Percentiles rank a stretch among this genome's conserved stretches.
These are phyloP conservation scores for Yamagishiella unicocca DNA, from an alignment of 139 green algal species.

Conservation along the genomic window DNA sequence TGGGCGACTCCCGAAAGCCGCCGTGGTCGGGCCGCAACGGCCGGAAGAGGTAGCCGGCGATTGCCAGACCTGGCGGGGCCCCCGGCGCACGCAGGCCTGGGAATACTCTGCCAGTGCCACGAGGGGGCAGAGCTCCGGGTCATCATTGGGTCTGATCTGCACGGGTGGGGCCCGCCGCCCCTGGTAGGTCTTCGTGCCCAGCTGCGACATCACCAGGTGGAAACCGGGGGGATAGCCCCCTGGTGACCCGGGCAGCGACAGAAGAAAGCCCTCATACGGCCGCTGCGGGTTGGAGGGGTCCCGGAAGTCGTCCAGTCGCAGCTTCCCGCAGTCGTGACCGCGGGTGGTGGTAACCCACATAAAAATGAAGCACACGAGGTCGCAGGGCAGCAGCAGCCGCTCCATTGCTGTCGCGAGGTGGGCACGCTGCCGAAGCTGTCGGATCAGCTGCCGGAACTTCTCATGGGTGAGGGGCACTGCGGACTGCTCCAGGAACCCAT, in stretches of 20 bases:
- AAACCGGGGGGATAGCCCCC: not conserved
- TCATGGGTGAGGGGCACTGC: not conserved
- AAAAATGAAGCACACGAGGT: not conserved
- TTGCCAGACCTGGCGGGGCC: too few species aligned
- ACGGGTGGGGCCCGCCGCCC: not conserved
- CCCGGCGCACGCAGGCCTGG: not conserved
- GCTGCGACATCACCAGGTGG: not conserved
- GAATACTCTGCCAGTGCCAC: not conserved
- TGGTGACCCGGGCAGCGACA: not conserved
- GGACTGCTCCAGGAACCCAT: not conserved
- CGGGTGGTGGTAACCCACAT: not conserved
- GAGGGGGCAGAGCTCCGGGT: not conserved
- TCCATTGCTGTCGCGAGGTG: not conserved
- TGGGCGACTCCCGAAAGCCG: not conserved
- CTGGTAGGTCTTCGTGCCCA: not conserved
- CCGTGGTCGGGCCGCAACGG: not conserved
- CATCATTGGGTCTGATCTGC: not conserved
- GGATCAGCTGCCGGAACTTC: not conserved
- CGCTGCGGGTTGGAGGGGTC: not conserved
- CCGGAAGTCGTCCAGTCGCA: not conserved
- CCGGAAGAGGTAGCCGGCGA: not conserved
- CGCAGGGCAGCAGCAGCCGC: not conserved
- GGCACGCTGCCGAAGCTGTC: not conserved
- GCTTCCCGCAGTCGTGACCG: not conserved
- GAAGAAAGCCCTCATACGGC: not conserved